phyloP scores from a whole-genome alignment of 2,329 filamentous ascomycete genomes.

The Neopestalotiopsis sp. region DNA sequence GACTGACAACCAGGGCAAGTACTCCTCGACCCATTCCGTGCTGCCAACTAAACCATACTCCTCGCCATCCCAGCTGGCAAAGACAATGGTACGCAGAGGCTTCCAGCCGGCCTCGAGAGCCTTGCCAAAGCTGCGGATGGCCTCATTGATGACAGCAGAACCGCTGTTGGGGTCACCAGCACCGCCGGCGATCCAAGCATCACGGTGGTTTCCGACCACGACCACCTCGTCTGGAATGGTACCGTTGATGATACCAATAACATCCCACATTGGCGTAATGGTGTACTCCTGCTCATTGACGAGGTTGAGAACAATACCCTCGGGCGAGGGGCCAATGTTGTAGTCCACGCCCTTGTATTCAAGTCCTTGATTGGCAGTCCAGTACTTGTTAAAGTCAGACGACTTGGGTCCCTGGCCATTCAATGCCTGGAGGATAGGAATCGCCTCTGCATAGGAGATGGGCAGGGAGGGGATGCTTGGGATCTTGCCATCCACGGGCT shows the following conservation, averaged over 20 bases:
- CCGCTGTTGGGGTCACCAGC: constrained; percentile 84
- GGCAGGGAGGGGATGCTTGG: constrained; percentile 90
- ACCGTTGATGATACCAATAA: constrained; percentile 91
- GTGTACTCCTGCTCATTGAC: constrained; percentile 83
- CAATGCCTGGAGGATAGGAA: constrained; percentile 87
- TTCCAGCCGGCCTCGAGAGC: constrained; percentile 78
- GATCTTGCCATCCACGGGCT: constrained; percentile 71
- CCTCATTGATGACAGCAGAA: constrained; percentile 79
- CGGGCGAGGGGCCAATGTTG: constrained; percentile 82
- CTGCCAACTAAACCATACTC: constrained; percentile 88
- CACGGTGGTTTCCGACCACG: constrained; percentile 89
- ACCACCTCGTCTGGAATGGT: constrained; percentile 84
- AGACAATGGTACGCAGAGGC: constrained; percentile 87
- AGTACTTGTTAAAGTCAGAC: constrained; percentile 73
- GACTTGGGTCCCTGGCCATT: constrained; percentile 87
- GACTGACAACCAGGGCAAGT: constrained; percentile 77
- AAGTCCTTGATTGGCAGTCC: constrained; percentile 74
- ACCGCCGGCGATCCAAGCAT: constrained; percentile 87
- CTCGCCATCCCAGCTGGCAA: constrained; percentile 82
- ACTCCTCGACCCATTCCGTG: constrained; percentile 94
- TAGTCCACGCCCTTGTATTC: constrained; percentile 83
- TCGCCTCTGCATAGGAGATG: constrained; percentile 84
- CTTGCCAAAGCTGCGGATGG: constrained; percentile 74
- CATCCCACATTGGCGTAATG: constrained; percentile 86
- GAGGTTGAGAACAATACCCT: constrained; percentile 72